Percentiles rank a stretch among this genome's conserved stretches.
Evolutionary conservation across 1,284 basidiomycete species (phyloP).

Genomic region (Ganoderma sp.): DNA sequence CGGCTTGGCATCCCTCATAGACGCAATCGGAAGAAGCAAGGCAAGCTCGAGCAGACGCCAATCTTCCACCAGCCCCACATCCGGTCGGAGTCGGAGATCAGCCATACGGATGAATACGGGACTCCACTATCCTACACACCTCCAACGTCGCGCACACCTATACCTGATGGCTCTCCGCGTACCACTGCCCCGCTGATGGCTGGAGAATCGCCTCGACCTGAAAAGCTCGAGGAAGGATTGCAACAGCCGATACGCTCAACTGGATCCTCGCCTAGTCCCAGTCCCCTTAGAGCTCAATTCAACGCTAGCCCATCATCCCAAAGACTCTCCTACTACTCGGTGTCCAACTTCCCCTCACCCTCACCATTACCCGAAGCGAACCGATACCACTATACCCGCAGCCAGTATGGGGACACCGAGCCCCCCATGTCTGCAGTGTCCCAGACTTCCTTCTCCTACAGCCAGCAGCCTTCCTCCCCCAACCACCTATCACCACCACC

Average conservation of each 20-base stretch:
- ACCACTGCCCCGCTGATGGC: slow-evolving; percentile 34
- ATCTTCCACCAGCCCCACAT: slow-evolving; percentile 71
- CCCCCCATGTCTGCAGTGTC: slow-evolving; percentile 41
- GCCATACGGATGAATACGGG: slow-evolving; percentile 31
- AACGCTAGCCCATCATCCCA: slow-evolving; percentile 37
- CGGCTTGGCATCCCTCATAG: slow-evolving; percentile 75
- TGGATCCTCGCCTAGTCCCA: slow-evolving; percentile 27
- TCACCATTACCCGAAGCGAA: slow-evolving; percentile 57
- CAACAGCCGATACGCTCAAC: slow-evolving; percentile 18
- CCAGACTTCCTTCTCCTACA: slow-evolving; percentile 32
- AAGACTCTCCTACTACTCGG: slow-evolving; percentile 70
- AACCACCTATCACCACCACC: slow-evolving; percentile 22
- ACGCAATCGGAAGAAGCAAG: slow-evolving; percentile 47
- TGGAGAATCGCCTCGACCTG: slow-evolving; percentile 33
- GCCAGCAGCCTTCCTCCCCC: slow-evolving; percentile 24
- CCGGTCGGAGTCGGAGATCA: slow-evolving; percentile 66
- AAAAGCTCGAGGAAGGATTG: slow-evolving; percentile 24
- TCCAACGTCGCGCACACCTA: slow-evolving; percentile 28
- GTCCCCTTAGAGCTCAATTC: slow-evolving; percentile 23
- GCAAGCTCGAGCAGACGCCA: slow-evolving; percentile 62
- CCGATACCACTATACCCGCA: slow-evolving; percentile 52
- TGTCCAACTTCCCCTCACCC: slow-evolving; percentile 64
- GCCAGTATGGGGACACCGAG: slow-evolving; percentile 38
- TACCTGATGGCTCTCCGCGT: slow-evolving; percentile 34
- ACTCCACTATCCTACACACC: slow-evolving; percentile 22